Base-by-base conservation (phyloP, 768 basidiomycete species). In the Lepiota brunneoincarnata region DNA sequence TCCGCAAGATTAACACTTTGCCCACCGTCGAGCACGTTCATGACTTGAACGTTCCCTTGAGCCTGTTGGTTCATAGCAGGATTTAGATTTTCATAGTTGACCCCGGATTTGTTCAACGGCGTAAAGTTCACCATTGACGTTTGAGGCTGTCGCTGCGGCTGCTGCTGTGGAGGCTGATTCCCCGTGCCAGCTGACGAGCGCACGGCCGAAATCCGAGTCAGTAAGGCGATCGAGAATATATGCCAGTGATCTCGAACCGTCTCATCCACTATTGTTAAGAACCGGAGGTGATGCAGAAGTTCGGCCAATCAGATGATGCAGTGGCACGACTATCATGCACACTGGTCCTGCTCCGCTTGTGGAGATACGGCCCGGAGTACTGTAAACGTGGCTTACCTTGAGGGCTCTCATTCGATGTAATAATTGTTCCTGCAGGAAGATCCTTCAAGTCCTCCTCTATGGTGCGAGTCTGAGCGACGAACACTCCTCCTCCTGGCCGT, bases 401-500 rank as follows among this genome's bases (percentile, higher is more conserved):
- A 58, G 69, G 65, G 12, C 17, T 31, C 18, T 36, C 53, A 34
- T 28, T 39, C 24, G 53, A n/a, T 15, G 53, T 72, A 37, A 88
- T 78, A 47, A 90, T 70, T 41, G 75, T 75, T 6, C 83, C 84
- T 53, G 72, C 75, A 4, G 82, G 78, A 34, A 88, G 44, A 58
- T 84, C 81, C 52, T 76, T 72, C 55, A 82, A 77, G 36, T 69
- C 75, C 38, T 72, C 68, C 43, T 63, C 62, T n/a, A 68, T 71
- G 42, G 70, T 71, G 47, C 79, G 77, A 11, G 77, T 74, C 39
- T 72, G 73, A 2, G 87, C 91, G 43, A 95, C 66, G 60, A 89
- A 97, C 6, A 95, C 84, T 10, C 93, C 93, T 7, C 87, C 86
- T n/a, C 92, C 93, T 10, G 91, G 91, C 43, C 87, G 79, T 43